A percentile compares a stretch with the other conserved stretches of the same genome.
phyloP scores from a whole-genome alignment of 1,284 basidiomycete genomes.

The Cryptococcus sp. region DNA sequence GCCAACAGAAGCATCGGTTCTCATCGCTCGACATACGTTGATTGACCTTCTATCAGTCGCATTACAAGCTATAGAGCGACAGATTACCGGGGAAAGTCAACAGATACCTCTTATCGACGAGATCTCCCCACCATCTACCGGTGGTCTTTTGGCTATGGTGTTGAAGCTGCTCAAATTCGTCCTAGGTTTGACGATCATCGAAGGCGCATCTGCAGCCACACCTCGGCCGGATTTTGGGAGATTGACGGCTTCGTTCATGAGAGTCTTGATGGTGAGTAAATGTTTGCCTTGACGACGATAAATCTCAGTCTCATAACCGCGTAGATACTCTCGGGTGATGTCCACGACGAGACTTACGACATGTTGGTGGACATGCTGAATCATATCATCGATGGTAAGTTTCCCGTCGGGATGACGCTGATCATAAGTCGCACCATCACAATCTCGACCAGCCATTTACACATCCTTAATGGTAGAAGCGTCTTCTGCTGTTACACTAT shows the following conservation, averaged over 20 bases:
- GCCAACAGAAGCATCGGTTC: slow-evolving; percentile 9
- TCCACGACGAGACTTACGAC: neutral
- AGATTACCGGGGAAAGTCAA: slow-evolving; percentile 9
- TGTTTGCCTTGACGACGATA: neutral
- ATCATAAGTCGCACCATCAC: slow-evolving; percentile 18
- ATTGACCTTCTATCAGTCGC: slow-evolving; percentile 32
- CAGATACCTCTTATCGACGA: neutral
- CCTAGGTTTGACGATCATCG: slow-evolving; percentile 21
- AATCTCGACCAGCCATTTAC: slow-evolving; percentile 19
- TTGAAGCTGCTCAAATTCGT: slow-evolving; percentile 32
- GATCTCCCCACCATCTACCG: slow-evolving; percentile 21
- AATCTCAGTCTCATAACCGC: neutral
- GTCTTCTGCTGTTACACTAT: slow-evolving; percentile 15
- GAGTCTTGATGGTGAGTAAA: slow-evolving; percentile 27
- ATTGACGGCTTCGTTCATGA: slow-evolving; percentile 27
- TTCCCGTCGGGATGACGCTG: neutral
- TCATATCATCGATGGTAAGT: slow-evolving; percentile 31
- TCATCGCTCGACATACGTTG: slow-evolving; percentile 31
- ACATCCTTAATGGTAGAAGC: slow-evolving; percentile 29
- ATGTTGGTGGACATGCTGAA: slow-evolving; percentile 28
- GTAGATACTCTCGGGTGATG: neutral
- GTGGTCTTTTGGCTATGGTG: slow-evolving; percentile 22
- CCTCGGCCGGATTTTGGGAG: slow-evolving; percentile 37
- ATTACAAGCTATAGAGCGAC: slow-evolving; percentile 36
- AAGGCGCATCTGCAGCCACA: slow-evolving; percentile 13